phyloP scores from a whole-genome alignment of 2,329 filamentous ascomycete genomes.

The Penicillium brevicompactum region DNA sequence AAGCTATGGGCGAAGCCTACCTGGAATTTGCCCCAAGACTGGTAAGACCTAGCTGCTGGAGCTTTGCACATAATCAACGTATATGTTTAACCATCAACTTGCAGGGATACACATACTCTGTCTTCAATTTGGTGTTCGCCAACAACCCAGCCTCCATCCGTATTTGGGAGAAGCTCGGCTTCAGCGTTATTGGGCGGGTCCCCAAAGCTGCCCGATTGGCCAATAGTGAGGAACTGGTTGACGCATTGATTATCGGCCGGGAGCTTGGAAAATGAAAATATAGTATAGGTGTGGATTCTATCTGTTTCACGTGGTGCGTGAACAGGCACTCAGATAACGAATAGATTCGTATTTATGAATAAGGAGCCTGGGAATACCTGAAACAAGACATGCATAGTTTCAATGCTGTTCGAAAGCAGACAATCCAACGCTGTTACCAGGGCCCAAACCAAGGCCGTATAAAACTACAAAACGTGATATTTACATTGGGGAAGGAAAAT shows the following conservation, averaged over 20 bases:
- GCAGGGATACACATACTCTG: slow-evolving; percentile 45
- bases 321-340: neutral
- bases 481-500: slow-evolving; percentile 19
- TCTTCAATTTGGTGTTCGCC: slow-evolving; percentile 45
- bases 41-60: slow-evolving; percentile 21
- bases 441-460: slow-evolving; percentile 1
- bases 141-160: slow-evolving; percentile 42
- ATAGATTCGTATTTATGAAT: slow-evolving; percentile 1
- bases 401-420: neutral
- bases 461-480: slow-evolving; percentile 24
- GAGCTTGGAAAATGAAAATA: slow-evolving; percentile 27
- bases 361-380: neutral
- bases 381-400: neutral
- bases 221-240: slow-evolving; percentile 40
- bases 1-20: slow-evolving; percentile 41
- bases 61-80: neutral
- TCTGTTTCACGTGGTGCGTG: neutral
- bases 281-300: neutral
- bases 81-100: slow-evolving; percentile 1
- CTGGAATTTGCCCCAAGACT: slow-evolving; percentile 40
- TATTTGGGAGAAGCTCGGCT: slow-evolving; percentile 43
- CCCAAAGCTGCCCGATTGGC: slow-evolving; percentile 38
- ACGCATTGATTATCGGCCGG: slow-evolving; percentile 43
- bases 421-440: slow-evolving; percentile 3
- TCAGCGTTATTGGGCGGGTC: slow-evolving; percentile 40